Base-by-base conservation (phyloP, 345 rosid genomes). In the Fremontodendron californicum region DNA sequence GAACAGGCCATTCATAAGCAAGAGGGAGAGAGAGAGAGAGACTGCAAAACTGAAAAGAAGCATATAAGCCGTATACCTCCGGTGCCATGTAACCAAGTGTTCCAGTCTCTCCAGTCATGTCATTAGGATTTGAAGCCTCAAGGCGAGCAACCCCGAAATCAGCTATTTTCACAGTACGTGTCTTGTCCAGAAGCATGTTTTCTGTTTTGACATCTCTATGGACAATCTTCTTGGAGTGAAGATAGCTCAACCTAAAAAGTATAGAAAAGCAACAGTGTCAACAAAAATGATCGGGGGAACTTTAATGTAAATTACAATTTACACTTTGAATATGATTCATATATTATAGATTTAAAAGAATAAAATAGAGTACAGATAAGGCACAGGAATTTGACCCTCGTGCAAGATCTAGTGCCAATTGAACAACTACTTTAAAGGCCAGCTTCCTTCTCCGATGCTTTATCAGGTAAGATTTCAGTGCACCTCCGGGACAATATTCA, bases 61-160 rank as follows among this genome's bases (percentile, higher is more conserved):
- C 23, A 43, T 43, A 65, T 55, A 46, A 39, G 27, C 18, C 40
- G 33, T 29, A 76, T 80, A 92, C 98, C 96, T 96, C 99, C 33
- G 99, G 98, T 82, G 99, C 99, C 98, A 96, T 93, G 89, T 96
- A 96, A 66, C 98, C 99, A 39, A 96, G 95, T 43, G 99, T 96
- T 81, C 99, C 99, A 9, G 99, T 96, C 86, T 96, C 99, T 46
- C 99, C 99, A 67, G 99, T 96, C 99, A 96, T 96, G 80, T 96
- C 99, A 72, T 92, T 89, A 82, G 99, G 97, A 80, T 96, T 93
- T 49, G 99, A 96, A 65, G 98, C 99, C 84, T 96, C 99, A 6
- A 93, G 88, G 52, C 99, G 94, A 73, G 98, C 99, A 78, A 96
- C 99, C 27, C 99, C 99, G 57, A 96, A 96, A 82, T 96, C 99